Base-by-base conservation (phyloP, 495 filamentous ascomycete genomes). In the Aspergillus funiculosus region DNA sequence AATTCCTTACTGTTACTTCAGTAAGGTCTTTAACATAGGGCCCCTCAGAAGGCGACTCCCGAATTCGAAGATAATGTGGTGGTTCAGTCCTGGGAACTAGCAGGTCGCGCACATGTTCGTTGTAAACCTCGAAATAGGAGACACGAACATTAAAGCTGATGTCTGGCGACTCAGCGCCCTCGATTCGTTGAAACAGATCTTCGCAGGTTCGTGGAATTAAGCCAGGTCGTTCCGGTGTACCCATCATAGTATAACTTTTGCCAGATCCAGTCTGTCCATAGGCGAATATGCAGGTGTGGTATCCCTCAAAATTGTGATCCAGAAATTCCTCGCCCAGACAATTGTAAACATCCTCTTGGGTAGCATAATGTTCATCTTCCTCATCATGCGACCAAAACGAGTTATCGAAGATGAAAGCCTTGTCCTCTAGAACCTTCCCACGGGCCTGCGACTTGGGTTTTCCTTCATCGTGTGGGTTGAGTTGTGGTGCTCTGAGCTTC, bases 231-330 rank as follows among this genome's bases (percentile, higher is more conserved):
- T 83, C 78, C 2, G 81, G 80, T 2, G 86, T 94, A 24, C 92
- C 92, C 92, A 99, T 99, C 94, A 99, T 97, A 13, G 92, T 95
- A 66, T 97, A 99, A 63, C 84, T 90, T 70, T 99, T 99, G 15
- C 92, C 92, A 1, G 91, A 94, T 14, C 92, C 92, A 0, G 92
- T 99, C 72, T 99, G 92, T 11, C 92, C 91, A 56, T 99, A 99
- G 32, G 92, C 94, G 58, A 99, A 97, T 50, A 99, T 97, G 60
- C 92, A 99, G 0, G 92, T 99, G 64, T 99, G 89, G 66, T 97
- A 99, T 46, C 92, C 92, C 57, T 96, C 91, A 52, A 99, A 99
- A 66, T 99, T 99, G 71, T 97, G 94, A 62, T 99, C 94, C 40
- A 99, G 74, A 48, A 97, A 97, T 52, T 97, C 94, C 60, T 97